These are phyloP conservation scores for Fusarium begoniae DNA, from an alignment of 2,329 filamentous ascomycete genomes.

Conservation along the genomic window DNA sequence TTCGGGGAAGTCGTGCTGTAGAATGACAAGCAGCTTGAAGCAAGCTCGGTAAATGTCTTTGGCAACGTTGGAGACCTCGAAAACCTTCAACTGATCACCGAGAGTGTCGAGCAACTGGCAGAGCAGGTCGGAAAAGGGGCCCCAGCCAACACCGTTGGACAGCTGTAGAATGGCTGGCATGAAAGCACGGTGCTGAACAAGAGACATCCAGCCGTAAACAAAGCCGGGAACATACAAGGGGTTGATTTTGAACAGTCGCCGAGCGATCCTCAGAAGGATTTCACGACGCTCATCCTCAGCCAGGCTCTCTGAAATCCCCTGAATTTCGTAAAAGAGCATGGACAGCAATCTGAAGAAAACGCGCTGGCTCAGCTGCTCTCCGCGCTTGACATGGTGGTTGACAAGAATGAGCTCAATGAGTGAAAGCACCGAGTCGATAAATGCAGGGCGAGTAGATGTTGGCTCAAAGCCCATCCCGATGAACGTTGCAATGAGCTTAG, in stretches of 20 bases:
- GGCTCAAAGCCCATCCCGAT: constrained; percentile 76
- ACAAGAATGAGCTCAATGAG: constrained; percentile 84
- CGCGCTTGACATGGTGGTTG: constrained; percentile 83
- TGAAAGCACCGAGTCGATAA: constrained; percentile 80
- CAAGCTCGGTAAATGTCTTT: constrained; percentile 88
- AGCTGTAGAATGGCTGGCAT: constrained; percentile 79
- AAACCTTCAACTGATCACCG: constrained; percentile 80
- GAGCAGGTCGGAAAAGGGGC: constrained; percentile 76
- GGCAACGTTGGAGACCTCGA: constrained; percentile 72
- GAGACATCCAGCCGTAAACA: constrained; percentile 82
- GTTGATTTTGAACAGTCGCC: constrained; percentile 76
- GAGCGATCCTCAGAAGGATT: constrained; percentile 76
- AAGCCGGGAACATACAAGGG: constrained; percentile 84
- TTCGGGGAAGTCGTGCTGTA: constrained; percentile 95
- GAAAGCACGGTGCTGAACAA: constrained; percentile 87
- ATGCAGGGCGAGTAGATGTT: constrained; percentile 71
- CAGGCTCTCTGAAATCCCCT: constrained; percentile 65
- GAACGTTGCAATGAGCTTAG: constrained; percentile 80
- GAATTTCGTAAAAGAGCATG: constrained; percentile 79
- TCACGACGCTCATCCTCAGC: constrained; percentile 70
- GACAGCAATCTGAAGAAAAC: constrained; percentile 93
- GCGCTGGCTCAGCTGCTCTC: constrained; percentile 84
- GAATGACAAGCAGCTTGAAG: constrained; percentile 81
- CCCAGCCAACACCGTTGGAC: constrained; percentile 77
- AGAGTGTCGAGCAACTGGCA: constrained; percentile 77